Base-by-base conservation (phyloP, 2,329 filamentous ascomycete genomes). In the Epichloe aotearoae region DNA sequence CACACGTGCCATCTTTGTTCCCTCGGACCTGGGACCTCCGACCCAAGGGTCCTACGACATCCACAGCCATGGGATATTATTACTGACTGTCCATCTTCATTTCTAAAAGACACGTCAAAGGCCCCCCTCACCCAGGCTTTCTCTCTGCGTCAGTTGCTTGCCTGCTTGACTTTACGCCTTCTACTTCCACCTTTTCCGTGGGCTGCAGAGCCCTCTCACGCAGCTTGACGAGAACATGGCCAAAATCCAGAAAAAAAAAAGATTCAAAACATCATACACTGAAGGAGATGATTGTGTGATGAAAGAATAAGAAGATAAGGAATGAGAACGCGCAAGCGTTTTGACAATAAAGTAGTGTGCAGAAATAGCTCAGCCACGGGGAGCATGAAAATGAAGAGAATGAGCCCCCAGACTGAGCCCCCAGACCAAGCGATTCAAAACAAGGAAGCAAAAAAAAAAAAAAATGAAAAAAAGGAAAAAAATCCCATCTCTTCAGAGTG, bases 241-340 rank as follows among this genome's bases (percentile, higher is more conserved):
- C 36, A n/a, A 34, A 37, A 47, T 41, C 14, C 19, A 37, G 36
- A 51, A 50, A 50, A 40, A 4, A 55, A 56, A 55, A 56, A 58
- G 49, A 55, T 55, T 50, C 54, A 62, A 60, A 11, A 6, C 55
- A 61, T 59, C 55, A 57, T 64, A 63, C 60, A 64, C 56, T 52
- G 60, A 64, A 64, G 64, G 51, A 53, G 17, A 47, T 34, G 37
- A 33, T 45, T 45, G 45, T 15, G 45, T 11, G 30, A 23, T 23
- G 26, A 30, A 34, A 50, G 5, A 50, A 54, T 52, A 57, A 59
- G 62, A 63, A 62, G 65, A 62, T 59, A 62, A 64, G 63, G 59
- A 41, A 49, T 17, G 43, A 48, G 30, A 3, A 50, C 33, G 40
- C 19, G 34, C 12, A 10, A 23, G 34, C 34, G 12, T 33, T 41